Base-by-base conservation (phyloP, 31 red algal species). In the Porphyra umbilicalis region DNA sequence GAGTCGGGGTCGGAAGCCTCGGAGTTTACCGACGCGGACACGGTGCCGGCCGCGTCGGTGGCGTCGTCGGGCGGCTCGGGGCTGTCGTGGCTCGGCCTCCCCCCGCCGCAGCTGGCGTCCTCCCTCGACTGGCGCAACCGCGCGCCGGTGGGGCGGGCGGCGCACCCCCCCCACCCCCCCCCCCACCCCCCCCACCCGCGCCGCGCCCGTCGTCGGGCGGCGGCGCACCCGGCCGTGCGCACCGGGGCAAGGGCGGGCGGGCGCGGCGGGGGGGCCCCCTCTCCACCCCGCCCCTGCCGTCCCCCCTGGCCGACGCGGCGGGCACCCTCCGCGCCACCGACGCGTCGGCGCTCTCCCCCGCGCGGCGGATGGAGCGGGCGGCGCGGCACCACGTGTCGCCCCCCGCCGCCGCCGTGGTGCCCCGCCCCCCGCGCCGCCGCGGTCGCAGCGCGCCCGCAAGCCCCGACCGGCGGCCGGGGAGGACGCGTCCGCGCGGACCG, bases 101-200 rank as follows among this genome's bases (percentile, higher is more conserved):
- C 91, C 1, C 87, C 87, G 30, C 91, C 91, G 11, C 86, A 89
- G 91, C 83, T 94, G n/a, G 86, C 86, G 36, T 88, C 91, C 6
- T 94, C 91, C 2, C 77, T 94, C 37, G 91, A 94, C 32, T 78
- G 34, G 30, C 87, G 91, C 32, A 42, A 75, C 75, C 90, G 85
- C 76, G 74, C 77, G 42, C 71, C 42, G 30, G 79, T 82, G 31
- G 75, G 81, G 29, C 85, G 76, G 35, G 33, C 39, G 80, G 20
- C 79, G 35, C 79, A 57, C 29, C 79, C 42, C 33, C 81, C 33
- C 78, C 33, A 30, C 34, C n/a, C n/a, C n/a, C n/a, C n/a, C n/a
- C n/a, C n/a, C n/a, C n/a, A n/a, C n/a, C n/a, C n/a, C n/a, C n/a
- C n/a, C n/a, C n/a, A n/a, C n/a, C n/a, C n/a, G n/a, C n/a, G n/a